Base-by-base conservation (phyloP, 768 basidiomycete genomes). In the Porphyrellus cyaneotinctus region DNA sequence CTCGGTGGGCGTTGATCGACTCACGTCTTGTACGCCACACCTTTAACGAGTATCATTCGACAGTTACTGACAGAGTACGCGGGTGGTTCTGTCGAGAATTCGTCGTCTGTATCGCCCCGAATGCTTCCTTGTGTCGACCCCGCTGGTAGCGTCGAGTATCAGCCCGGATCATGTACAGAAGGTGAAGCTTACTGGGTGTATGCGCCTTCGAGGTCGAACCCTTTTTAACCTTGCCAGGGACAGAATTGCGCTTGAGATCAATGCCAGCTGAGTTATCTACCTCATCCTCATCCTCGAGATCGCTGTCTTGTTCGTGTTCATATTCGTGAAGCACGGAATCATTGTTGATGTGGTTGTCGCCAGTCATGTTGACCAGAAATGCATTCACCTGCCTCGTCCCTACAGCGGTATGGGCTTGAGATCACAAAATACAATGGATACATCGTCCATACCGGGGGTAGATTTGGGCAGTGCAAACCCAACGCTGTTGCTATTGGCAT, bases 31-130 rank as follows among this genome's bases (percentile, higher is more conserved):
- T 65, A 57, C 23, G 66, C 66, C 39, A 64, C 52, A 14, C 56
- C 66, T 32, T 61, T 69, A 6, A 70, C 64, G 7, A 70, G 68
- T 23, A 68, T 39, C 50, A 57, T 70, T 23, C 47, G 63, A 37
- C 56, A 58, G 18, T 6, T 58, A 18, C 52, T 63, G 33, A 57
- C 52, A 7, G 61, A 63, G 48, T 68, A 59, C 11, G 68, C 43
- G 22, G 54, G 65, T 38, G 66, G 59, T 15, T 38, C 38, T 18
- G 44, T 35, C 4, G 28, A 36, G 0, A 41, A 36, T 41, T 43
- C 56, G 33, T 35, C 50, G 4, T 38, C n/a, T 0, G 10, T 11
- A 4, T 5, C 37, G 7, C 11, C 9, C 28, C 12, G 36, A 9
- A 14, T 17, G 26, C 5, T 9, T 15, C 43, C 39, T 11, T 13